Conservation (phyloP, 78 protist species). For the Creolimax fragrantissima region DNA sequence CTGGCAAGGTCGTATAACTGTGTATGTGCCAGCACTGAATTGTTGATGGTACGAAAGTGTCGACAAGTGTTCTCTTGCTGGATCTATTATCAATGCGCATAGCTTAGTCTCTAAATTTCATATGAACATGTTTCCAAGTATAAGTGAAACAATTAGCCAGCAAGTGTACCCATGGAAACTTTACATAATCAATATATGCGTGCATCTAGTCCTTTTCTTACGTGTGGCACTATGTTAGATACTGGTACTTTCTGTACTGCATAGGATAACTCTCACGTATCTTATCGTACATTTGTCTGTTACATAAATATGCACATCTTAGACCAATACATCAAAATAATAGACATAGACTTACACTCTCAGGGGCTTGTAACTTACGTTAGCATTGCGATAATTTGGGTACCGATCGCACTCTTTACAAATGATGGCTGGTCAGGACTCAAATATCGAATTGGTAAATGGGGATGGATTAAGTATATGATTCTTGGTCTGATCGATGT, state of each 20-base stretch:
- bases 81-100: neutral
- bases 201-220: neutral
- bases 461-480: neutral
- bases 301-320: neutral
- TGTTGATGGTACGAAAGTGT: neutral
- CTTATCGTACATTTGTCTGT: neutral
- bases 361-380: constrained; percentile 35
- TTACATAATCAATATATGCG: neutral
- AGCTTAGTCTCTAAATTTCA: too few species aligned
- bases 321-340: neutral
- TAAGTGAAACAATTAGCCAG: too few species aligned
- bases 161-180: neutral
- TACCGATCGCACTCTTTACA: neutral
- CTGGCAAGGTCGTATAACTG: too few species aligned
- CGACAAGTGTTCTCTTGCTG: neutral
- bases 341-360: neutral
- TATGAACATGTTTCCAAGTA: too few species aligned
- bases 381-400: neutral
- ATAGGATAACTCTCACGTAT: neutral
- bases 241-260: neutral
- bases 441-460: neutral
- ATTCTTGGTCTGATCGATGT: constrained; percentile 51
- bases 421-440: neutral
- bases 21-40: neutral
- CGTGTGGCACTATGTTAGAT: too few species aligned